Base-by-base conservation (phyloP, 2,329 filamentous ascomycete species). In the Paecilomyces fulvus region DNA sequence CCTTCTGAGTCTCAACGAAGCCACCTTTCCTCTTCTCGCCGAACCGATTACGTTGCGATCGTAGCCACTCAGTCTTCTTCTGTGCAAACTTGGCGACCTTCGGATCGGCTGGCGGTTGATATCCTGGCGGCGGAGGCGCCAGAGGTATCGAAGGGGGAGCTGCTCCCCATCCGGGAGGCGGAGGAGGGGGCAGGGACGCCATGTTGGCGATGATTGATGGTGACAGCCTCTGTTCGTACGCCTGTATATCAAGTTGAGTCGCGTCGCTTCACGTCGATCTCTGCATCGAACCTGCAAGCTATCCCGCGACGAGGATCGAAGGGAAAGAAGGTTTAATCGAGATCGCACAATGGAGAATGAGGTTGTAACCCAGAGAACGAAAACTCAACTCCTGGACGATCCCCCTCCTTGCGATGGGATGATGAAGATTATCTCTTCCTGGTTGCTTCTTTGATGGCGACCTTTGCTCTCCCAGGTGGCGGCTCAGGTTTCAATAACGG, bases 51-150 rank as follows among this genome's bases (percentile, higher is more conserved):
- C 91, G 86, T 77, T 95, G 94, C 63, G 83, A 84, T 60, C 92
- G 88, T 67, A 97, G 80, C 95, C 95, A 99, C 86, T 96, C 92
- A 73, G 91, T 95, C 82, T 97, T 99, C 82, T 97, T 99, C 75
- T 96, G 90, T 57, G 92, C 90, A 69, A 96, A 95, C 77, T 99
- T 99, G 54, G 91, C 91, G 67, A 90, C 82, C 63, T 92, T 89
- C 49, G 91, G 87, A 70, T 97, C 87, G 63, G 85, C 82, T 23
- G 87, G 83, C 49, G 91, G 90, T 61, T 85, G 85, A 73, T 91
- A 95, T 46, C 90, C 90, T 25, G 91, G 91, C 23, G 92, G 91
- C 54, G 91, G 90, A 60, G 92, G 91, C 54, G 88, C 79, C 67
- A 79, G 66, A 60, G 78, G 75, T 66, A 80, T 76, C 7, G 79